These are phyloP conservation scores for Aspergillus pseudoglaucus DNA, from an alignment of 2,329 filamentous ascomycete species.

Conservation along the genomic window DNA sequence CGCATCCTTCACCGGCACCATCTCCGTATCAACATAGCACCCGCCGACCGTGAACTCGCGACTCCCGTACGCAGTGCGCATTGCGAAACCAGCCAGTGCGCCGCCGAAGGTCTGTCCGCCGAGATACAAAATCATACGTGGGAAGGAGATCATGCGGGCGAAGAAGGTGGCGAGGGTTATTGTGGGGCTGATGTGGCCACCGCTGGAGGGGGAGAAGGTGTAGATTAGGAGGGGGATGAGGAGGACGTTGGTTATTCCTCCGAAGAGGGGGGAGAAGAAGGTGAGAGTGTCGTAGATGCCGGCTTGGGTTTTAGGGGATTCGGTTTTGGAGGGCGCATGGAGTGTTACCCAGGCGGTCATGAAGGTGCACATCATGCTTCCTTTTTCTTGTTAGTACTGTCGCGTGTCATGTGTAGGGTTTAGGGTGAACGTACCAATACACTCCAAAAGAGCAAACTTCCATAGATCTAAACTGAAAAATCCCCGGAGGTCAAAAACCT, in stretches of 20 bases:
- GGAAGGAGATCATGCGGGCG: constrained; percentile 43
- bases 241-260: constrained; percentile 35
- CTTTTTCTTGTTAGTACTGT: too few species aligned
- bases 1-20: constrained; percentile 34
- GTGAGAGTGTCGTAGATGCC: constrained; percentile 23
- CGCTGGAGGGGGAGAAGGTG: constrained; percentile 43
- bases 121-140: constrained; percentile 45
- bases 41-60: constrained; percentile 29
- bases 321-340: constrained; percentile 10
- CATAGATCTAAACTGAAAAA: constrained; percentile 31
- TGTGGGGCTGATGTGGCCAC: constrained; percentile 49
- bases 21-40: constrained; percentile 30
- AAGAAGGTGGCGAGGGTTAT: constrained; percentile 51
- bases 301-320: constrained; percentile 8
- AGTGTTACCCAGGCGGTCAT: constrained; percentile 18
- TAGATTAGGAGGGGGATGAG: constrained; percentile 46
- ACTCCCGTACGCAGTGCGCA: constrained; percentile 28
- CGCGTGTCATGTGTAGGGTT: too few species aligned
- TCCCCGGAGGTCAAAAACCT: constrained; percentile 29
- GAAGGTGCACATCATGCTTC: constrained; percentile 23
- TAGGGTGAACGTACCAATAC: constrained; percentile 20
- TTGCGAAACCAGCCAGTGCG: constrained; percentile 28
- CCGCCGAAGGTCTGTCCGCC: constrained; percentile 42
- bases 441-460: constrained; percentile 39
- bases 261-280: constrained; percentile 27